Evolutionary conservation across 352 stramenopile species (phyloP), one percentile per base, ranked within the genome.

Genomic region (Globisporangium alternatum): DNA sequence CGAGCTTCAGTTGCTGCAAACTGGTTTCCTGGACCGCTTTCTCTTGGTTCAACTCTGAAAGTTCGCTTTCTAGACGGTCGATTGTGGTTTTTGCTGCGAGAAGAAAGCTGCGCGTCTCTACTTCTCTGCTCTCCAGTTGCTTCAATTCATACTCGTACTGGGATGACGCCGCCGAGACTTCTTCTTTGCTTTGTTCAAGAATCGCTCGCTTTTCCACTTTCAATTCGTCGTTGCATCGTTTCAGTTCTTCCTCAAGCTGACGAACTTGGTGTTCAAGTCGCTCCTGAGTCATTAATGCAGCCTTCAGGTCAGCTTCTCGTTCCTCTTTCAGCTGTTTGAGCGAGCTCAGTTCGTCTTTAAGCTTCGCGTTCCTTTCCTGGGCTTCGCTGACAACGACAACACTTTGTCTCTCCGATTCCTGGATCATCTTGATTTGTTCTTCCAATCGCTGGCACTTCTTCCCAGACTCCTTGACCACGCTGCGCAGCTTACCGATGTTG

Each of bases 401-500:
- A 45, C 44, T 69, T n/a, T 65, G 54, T 31, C 71, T 59, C 52
- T 75, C 67, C 2, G 57, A 45, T 31, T 48, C 56, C 31, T 69
- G 41, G 5, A 66, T 65, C 17, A 48, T 22, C 22, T 68, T 70
- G 15, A 74, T 49, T 7, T 76, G 65, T 10, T 84, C 71, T 1
- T 83, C 68, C 33, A 78, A 49, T 0, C 64, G 49, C 21, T 73
- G 65, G 12, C 67, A 71, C 33, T 79, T 83, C 12, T 60, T 56
- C 52, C 80, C 68, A 7, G 68, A 64, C 41, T 82, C 69, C 30
- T 78, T 77, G 19, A 90, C 75, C 39, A 91, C 68, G 52, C 65
- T 71, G 1, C 81, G 79, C 39, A 91, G 68, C 19, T 74, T 77
- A 3, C 83, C 83, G 25, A 91, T 65, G 54, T 90, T 87, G 30